These are phyloP conservation scores for Xylaria sp. DNA, from an alignment of 2,329 filamentous ascomycete genomes.

Conservation along the genomic window DNA sequence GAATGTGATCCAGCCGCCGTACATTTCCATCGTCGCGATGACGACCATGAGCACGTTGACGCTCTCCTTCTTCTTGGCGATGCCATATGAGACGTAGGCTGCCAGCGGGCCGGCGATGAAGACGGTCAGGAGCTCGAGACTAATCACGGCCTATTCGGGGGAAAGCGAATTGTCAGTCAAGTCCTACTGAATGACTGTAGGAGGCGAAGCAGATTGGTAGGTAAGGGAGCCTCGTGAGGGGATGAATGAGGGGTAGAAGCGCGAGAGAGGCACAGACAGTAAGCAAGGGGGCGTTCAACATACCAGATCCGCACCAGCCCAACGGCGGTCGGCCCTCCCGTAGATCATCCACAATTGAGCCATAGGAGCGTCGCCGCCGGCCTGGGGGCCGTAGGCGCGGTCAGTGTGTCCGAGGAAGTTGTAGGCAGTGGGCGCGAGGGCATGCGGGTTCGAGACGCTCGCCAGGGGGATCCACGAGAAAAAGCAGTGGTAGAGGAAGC, in stretches of 20 bases:
- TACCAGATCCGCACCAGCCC: conserved; percentile 71
- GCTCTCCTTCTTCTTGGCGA: conserved; percentile 65
- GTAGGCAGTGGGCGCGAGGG: conserved; percentile 60
- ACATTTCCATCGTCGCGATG: conserved; percentile 73
- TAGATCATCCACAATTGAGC: conserved; percentile 77
- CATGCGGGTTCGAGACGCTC: conserved; percentile 50
- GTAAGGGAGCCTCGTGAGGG: not conserved
- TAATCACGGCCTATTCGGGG: conserved; percentile 63
- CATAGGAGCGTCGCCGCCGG: conserved; percentile 63
- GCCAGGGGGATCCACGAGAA: conserved; percentile 65
- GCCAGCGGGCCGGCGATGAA: conserved; percentile 71
- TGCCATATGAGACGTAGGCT: conserved; percentile 68
- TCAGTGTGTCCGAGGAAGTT: conserved; percentile 64
- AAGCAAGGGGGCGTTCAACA: conserved; percentile 38
- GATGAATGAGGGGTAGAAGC: conserved; percentile 14
- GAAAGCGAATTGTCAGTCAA: not conserved
- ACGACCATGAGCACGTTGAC: conserved; percentile 72
- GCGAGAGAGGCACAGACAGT: conserved; percentile 2
- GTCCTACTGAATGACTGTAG: not conserved
- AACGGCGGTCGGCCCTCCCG: conserved; percentile 70
- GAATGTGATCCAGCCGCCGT: conserved; percentile 78
- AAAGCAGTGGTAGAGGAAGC: conserved; percentile 94
- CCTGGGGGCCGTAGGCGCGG: conserved; percentile 67
- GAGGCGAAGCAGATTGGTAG: not conserved
- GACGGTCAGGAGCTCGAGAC: conserved; percentile 73